Evolutionary conservation across 176 grass and related monocot species (phyloP).

Genomic region (Avena eriantha): DNA sequence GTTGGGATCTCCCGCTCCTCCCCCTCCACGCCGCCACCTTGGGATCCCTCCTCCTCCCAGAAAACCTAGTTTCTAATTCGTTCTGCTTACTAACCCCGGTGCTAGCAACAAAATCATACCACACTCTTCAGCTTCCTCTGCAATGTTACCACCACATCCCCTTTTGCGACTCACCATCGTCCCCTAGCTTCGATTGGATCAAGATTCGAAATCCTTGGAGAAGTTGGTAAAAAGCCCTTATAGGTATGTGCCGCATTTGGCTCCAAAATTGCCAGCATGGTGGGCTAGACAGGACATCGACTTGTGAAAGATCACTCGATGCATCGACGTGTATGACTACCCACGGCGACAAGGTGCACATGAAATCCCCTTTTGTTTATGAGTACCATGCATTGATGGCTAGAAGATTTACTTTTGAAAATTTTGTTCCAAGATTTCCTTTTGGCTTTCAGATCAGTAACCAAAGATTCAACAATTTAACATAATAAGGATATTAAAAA

Average conservation of each 20-base stretch:
- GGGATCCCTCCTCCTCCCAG: conserved; percentile 44
- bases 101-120: not conserved
- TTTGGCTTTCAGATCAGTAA: not conserved
- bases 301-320: not conserved
- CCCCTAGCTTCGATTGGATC: not conserved
- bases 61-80: not conserved
- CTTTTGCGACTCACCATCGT: not conserved
- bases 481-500: not conserved
- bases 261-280: not conserved
- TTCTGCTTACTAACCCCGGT: not conserved
- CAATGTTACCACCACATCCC: accelerated
- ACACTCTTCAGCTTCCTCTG: accelerated
- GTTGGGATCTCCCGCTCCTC: not conserved
- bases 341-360: not conserved
- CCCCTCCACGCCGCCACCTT: conserved; percentile 63
- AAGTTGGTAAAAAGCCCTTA: not conserved
- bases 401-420: too few species aligned
- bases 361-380: not conserved
- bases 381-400: too few species aligned
- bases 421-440: not conserved
- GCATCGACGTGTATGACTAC: not conserved
- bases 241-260: not conserved
- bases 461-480: not conserved
- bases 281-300: not conserved
- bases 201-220: not conserved